Evolutionary conservation across 2,329 filamentous ascomycete species (phyloP).

Genomic region (Aspergillus pseudoglaucus): DNA sequence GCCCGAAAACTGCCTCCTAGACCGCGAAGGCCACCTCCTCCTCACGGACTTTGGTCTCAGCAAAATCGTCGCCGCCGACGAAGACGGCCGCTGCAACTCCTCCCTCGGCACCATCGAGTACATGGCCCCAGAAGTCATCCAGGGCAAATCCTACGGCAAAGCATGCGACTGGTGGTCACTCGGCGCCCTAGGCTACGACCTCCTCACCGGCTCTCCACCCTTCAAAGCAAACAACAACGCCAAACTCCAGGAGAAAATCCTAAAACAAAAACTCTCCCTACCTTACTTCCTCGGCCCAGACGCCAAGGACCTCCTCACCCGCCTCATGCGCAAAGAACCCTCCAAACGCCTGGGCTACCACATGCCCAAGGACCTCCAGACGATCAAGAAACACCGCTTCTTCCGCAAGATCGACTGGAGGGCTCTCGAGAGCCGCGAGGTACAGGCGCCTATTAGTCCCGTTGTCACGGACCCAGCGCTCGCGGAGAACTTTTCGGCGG

Average conservation of each 20-base stretch:
- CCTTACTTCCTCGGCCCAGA: conserved; percentile 89
- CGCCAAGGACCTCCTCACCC: conserved; percentile 86
- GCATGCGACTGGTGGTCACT: conserved; percentile 99
- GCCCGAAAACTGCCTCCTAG: conserved; percentile 93
- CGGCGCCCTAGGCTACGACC: conserved; percentile 82
- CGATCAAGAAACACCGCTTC: conserved; percentile 88
- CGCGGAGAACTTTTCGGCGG: conserved; percentile 90
- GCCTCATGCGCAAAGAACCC: conserved; percentile 86
- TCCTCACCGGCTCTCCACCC: conserved; percentile 86
- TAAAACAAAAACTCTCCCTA: conserved; percentile 81
- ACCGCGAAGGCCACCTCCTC: conserved; percentile 83
- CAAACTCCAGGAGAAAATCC: conserved; percentile 93
- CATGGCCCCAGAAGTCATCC: conserved; percentile 95
- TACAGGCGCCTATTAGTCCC: conserved; percentile 84
- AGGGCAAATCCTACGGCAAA: conserved; percentile 82
- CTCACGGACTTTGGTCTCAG: conserved; percentile 95
- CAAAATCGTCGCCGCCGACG: conserved; percentile 72
- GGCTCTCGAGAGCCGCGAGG: conserved; percentile 70
- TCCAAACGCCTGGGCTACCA: conserved; percentile 79
- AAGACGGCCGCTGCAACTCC: conserved; percentile 69
- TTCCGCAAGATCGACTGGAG: conserved; percentile 97
- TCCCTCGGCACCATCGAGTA: conserved; percentile 95
- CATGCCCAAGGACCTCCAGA: conserved; percentile 80
- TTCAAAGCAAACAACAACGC: conserved; percentile 86
- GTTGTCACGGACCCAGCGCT: conserved; percentile 92